These are phyloP conservation scores for Rhizopogon vesiculosus DNA, from an alignment of 768 basidiomycete genomes.

Conservation along the genomic window DNA sequence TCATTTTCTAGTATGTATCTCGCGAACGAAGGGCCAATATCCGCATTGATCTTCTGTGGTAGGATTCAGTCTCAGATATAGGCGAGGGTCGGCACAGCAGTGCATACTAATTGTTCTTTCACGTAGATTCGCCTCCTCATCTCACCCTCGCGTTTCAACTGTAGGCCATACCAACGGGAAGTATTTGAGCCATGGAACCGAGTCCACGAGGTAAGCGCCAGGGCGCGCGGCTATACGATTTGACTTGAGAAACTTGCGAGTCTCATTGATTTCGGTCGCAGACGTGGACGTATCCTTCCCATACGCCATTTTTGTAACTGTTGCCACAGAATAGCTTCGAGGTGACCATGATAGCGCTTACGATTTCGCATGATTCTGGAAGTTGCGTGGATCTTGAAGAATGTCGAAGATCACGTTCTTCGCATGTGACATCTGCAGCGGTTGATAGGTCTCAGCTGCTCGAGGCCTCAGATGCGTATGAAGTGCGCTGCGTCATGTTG, in stretches of 20 bases:
- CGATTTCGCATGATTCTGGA: conserved; percentile 21
- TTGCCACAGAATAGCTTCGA: background rate
- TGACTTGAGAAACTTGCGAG: conserved; percentile 14
- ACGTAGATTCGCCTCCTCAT: conserved; percentile 50
- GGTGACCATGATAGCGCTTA: conserved; percentile 25
- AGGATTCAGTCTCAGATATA: background rate
- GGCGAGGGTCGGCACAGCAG: background rate
- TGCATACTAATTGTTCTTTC: conserved; percentile 33
- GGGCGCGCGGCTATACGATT: conserved; percentile 20
- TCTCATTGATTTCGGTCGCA: conserved; percentile 3
- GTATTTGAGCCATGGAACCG: conserved; percentile 31
- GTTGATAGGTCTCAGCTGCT: conserved; percentile 36
- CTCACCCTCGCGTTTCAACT: conserved; percentile 44
- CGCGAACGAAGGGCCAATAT: conserved; percentile 32
- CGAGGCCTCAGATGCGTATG: conserved; percentile 49
- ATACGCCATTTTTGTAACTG: conserved; percentile 8
- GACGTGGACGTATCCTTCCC: conserved; percentile 5
- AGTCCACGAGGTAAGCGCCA: conserved; percentile 29
- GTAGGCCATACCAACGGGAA: conserved; percentile 57
- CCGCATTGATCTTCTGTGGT: background rate
- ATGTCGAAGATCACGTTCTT: conserved; percentile 4
- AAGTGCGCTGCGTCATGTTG: conserved; percentile 33
- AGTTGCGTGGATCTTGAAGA: conserved; percentile 17
- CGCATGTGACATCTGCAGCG: conserved; percentile 33
- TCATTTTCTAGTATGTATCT: conserved; percentile 48